phyloP scores from a whole-genome alignment of 106 monocot species.

The Dendrobium officinale region DNA sequence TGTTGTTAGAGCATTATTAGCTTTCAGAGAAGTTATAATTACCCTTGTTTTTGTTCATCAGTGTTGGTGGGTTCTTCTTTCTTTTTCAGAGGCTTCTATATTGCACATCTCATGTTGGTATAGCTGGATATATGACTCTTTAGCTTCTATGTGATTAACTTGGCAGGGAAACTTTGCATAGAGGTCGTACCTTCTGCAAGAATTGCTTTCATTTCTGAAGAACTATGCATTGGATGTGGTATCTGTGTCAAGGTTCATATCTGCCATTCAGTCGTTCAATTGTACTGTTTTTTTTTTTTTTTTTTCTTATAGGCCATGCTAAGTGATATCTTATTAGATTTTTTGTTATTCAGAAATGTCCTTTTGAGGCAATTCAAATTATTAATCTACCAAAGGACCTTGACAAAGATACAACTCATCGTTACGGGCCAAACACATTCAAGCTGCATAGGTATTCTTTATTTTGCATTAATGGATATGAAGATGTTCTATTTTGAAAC shows the following conservation, averaged over 20 bases:
- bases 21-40: background rate
- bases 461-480: background rate
- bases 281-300: background rate
- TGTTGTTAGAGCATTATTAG: background rate
- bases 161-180: conserved; percentile 87
- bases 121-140: background rate
- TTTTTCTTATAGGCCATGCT: background rate
- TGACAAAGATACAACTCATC: conserved; percentile 97
- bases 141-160: background rate
- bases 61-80: background rate
- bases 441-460: conserved; percentile 75
- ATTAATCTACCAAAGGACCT: conserved; percentile 95
- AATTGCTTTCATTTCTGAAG: conserved; percentile 95
- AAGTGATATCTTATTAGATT: background rate
- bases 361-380: conserved; percentile 96
- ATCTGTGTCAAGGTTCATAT: conserved; percentile 89
- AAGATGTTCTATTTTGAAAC: background rate
- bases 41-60: background rate
- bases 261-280: background rate
- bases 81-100: background rate
- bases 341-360: conserved; percentile 73
- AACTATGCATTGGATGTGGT: conserved; percentile 98
- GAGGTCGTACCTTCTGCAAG: conserved; percentile 32
- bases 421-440: conserved; percentile 96
- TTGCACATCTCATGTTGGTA: background rate